Evolutionary conservation across 1,284 basidiomycete genomes (phyloP).

Genomic region (Cryptococcus deneoformans): DNA sequence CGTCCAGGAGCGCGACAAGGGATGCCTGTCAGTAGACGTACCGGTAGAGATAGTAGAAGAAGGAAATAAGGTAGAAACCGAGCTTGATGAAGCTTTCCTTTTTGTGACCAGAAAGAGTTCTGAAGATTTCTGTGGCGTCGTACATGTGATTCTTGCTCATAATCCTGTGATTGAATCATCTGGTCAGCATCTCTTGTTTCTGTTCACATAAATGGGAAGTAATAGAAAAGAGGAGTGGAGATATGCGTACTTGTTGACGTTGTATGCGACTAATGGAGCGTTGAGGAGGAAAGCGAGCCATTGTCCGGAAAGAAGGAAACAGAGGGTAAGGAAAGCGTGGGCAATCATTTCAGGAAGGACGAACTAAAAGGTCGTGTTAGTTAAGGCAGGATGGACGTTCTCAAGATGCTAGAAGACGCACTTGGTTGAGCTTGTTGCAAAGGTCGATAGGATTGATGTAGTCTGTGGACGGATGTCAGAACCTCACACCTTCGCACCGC

Average conservation of each 20-base stretch:
- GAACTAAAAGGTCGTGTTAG: constrained; percentile 61
- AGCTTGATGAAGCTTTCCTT: constrained; percentile 97
- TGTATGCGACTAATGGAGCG: constrained; percentile 82
- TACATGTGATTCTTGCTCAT: constrained; percentile 96
- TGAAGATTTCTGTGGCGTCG: constrained; percentile 99
- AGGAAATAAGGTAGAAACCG: constrained; percentile 88
- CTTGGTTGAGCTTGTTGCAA: constrained; percentile 99
- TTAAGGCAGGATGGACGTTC: neutral
- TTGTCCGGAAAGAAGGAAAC: constrained; percentile 93
- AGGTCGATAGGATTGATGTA: constrained; percentile 99
- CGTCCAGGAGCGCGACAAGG: neutral
- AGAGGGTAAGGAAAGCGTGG: constrained; percentile 82
- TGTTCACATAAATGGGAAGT: neutral
- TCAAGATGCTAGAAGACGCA: constrained; percentile 47
- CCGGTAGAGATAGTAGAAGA: constrained; percentile 98
- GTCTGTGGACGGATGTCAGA: constrained; percentile 50
- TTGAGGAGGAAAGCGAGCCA: constrained; percentile 94
- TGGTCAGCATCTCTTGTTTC: neutral
- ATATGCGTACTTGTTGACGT: constrained; percentile 81
- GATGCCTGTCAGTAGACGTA: constrained; percentile 50
- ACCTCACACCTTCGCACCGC: neutral
- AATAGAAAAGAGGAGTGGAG: neutral
- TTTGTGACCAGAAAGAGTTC: constrained; percentile 90
- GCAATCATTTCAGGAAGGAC: constrained; percentile 95
- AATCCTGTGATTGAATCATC: constrained; percentile 59